Evolutionary conservation across 2,329 filamentous ascomycete species (phyloP), one percentile per base, ranked within the genome.

Genomic region (Talaromyces sp.): DNA sequence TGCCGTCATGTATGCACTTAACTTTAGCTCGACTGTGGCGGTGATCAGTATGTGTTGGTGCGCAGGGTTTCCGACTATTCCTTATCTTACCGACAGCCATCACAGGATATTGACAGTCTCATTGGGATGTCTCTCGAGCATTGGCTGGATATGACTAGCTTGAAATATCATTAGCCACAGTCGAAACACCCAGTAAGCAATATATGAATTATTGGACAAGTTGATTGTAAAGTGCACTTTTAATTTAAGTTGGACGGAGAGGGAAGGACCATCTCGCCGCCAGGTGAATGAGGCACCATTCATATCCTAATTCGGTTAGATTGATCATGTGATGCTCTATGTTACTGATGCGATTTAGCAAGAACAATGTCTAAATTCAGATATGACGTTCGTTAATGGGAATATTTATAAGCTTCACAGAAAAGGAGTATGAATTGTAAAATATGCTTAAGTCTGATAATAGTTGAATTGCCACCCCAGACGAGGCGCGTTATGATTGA

Each of bases 71-170:
- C 1, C 17, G 0, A 6, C 33, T 10, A 7, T 4, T 20, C 40
- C 30, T 5, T 51, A 27, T 52, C 58, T 24, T 59, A 70, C 69
- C 70, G 67, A 54, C 70, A 72, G 54, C 56, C 57, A 54, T 69
- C 65, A 61, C 70, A 72, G 40, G 70, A 72, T 56, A 71, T 66
- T 22, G 70, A 72, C 30, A 72, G 54, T 27, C 70, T 65, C 70
- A 72, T 72, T 52, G 40, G 46, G 46, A 20, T 19, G 16, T 7
- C 17, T 39, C 36, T 17, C 7, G 36, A 20, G 36, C 16, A 11
- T 11, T 11, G 20, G 10, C 16, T 40, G 10, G 5, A 4, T 16
- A 19, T 11, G 24, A 27, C 24, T 27, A 3, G 22, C 7, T 43
- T 4, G 10, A 14, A 9, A 40, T 22, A 24, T 30, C 35, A 13